Evolutionary conservation across 805 yeast genomes (phyloP), one percentile per base, ranked within the genome.

Genomic region (Ogataea philodendri): DNA sequence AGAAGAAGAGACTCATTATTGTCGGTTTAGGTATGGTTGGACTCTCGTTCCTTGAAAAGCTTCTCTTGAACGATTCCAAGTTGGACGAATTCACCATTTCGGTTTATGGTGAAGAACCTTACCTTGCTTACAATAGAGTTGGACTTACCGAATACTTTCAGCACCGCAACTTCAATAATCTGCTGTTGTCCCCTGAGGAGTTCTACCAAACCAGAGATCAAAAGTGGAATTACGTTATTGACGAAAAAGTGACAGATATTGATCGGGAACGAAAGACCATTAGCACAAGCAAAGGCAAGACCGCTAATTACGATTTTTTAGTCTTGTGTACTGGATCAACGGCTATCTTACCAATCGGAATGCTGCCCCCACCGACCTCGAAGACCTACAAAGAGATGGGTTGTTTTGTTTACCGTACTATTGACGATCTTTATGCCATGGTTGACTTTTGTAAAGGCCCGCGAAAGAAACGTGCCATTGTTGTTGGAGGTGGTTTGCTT

Each of bases 1-100:
- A 9, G 9, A 41, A 40, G 27, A 46, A 52, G 39, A 46, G 44
- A n/a, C 38, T 62, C 15, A 57, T 61, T 6, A 49, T 62, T n/a
- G 55, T 57, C 19, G 66, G 67, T 13, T 48, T 62, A 5, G 67
- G 67, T 11, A 62, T 62, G 67, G 63, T 59, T 18, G 64, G 63
- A 15, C 39, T 59, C 9, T 55, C 65, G 4, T 60, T 61, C 27
- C 37, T 62, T 11, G 65, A 61, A 38, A 62, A 61, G 35, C 45
- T 62, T 51, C 48, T 62, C 15, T 45, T 45, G 11, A 51, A 58
- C 22, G 67, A 62, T 30, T 57, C 57, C 20, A 49, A 53, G 5
- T 48, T 46, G 10, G 36, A 53, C 17, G 54, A 57, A 24, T 62
- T 49, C 35, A 34, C 11, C 11, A 48, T 58, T 22, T 51, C 57